Conservation (phyloP, 2,329 filamentous ascomycete species). For the Apiospora phragmitis region DNA sequence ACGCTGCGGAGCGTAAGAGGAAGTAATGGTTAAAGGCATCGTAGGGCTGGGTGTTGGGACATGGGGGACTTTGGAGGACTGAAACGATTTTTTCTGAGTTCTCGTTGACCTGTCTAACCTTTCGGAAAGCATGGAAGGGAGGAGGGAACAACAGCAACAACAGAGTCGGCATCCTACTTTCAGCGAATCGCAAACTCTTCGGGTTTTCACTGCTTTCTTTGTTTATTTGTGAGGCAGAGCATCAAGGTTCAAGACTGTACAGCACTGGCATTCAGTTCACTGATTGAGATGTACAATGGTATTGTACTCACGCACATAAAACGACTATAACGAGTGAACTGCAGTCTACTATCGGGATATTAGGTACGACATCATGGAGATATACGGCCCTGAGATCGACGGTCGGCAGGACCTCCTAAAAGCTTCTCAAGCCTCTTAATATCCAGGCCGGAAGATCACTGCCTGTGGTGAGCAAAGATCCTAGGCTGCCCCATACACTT, state of each 20-base stretch:
- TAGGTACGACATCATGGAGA: background rate
- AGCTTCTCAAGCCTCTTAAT: background rate
- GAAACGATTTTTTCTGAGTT: background rate
- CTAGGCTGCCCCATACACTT: background rate
- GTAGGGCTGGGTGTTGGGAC: background rate
- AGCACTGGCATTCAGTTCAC: constrained; percentile 5
- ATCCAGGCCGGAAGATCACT: background rate
- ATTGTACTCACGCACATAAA: background rate
- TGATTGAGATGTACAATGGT: constrained; percentile 12
- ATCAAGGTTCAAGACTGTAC: constrained; percentile 7
- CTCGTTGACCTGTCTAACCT: background rate
- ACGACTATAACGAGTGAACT: background rate
- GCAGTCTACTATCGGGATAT: background rate
- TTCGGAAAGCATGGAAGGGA: background rate
- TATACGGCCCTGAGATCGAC: background rate
- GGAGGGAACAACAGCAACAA: background rate
- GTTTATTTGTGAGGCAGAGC: background rate
- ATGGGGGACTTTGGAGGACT: background rate
- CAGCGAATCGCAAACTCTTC: background rate
- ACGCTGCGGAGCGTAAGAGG: constrained; percentile 64
- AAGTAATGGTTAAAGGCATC: constrained; percentile 45
- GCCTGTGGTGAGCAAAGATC: background rate
- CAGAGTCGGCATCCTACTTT: background rate
- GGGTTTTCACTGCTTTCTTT: background rate
- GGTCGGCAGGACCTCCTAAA: background rate